Evolutionary conservation across 805 yeast species (phyloP), one percentile per base, ranked within the genome.

Genomic region (Saccharomycopsis sp.): DNA sequence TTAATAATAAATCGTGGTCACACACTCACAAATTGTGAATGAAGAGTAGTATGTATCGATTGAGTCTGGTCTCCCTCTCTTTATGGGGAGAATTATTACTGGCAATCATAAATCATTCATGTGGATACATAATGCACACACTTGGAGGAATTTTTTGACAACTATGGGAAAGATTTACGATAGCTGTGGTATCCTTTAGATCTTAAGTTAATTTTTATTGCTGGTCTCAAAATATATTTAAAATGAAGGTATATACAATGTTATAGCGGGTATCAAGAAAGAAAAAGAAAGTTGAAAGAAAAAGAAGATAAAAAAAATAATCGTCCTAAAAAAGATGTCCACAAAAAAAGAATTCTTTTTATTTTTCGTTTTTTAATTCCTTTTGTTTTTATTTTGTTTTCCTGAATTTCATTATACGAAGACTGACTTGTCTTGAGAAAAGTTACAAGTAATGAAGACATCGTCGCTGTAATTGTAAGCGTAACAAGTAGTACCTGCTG

Each of bases 401-500:
- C n/a, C 26, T 21, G n/a, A n/a, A 6, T 13, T 22, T 2, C 22
- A 31, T 17, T 31, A n/a, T 16, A 31, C 17, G 34, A 17, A 8
- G n/a, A 16, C 14, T 31, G 14, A 31, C 48, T 66, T 65, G 39
- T 59, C 53, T 43, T 47, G 44, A 13, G 57, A 51, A 52, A 62
- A 77, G 57, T 71, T 69, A 59, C 84, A 78, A 23, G 74, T 73
- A 34, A 70, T 60, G 41, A 62, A 63, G 38, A 74, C 79, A n/a
- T 28, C 34, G 28, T 49, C 52, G n/a, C 60, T 56, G 38, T 61
- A 63, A 26, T 60, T 66, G 53, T 64, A 72, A 20, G 85, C 82
- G 52, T 64, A 71, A 60, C 87, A 80, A 1, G 76, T 66, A 2
- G 86, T 79, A 38, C 82, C 81, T 2, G 71, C 62, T n/a, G 82